Base-by-base conservation (phyloP, 2,329 filamentous ascomycete genomes). In the Diaporthe helianthi region DNA sequence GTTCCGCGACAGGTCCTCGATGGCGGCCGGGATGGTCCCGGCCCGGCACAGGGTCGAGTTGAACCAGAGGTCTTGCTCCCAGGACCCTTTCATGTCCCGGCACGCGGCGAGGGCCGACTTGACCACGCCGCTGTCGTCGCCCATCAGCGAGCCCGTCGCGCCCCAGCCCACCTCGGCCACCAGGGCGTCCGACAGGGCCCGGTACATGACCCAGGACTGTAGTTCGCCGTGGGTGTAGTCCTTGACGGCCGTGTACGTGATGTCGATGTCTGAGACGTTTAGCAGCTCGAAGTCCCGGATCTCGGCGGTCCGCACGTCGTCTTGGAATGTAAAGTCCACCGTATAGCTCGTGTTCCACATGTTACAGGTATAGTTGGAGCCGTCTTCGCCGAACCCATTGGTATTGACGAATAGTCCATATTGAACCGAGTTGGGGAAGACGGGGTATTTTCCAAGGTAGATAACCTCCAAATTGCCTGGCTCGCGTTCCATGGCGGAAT, bases 1-100 rank as follows among this genome's bases (percentile, higher is more conserved):
- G 53, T 55, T 55, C 6, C 53, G 53, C 13, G 53, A 55, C n/a
- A 55, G 53, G 15, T 55, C 53, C 33, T 55, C 53, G 12, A 55
- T 55, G 13, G 53, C 53, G 1, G 33, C 13, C 8, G 53, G 53
- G 53, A 55, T 41, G 33, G 53, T 41, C 2, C 53, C 53, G 7
- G 53, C 53, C 33, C 33, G 53, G 33, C 53, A 55, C 53, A 55
- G 22, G 33, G 53, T 1, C 22, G 22, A 26, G 13, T 41, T 24
- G 13, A 55, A 41, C 53, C 53, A 55, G n/a, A 26, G 19, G n/a
- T 55, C 19, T 9, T 22, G 41, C 9, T n/a, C 22, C 41, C 41
- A 46, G 3, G 41, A 46, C 0, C 19, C 19, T 8, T 12, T 19
- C 22, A 55, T 55, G 33, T 55, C 53, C 13, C 33, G 53, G 8